Conservation (phyloP, 1,284 basidiomycete species). For the Ustilago crameri region DNA sequence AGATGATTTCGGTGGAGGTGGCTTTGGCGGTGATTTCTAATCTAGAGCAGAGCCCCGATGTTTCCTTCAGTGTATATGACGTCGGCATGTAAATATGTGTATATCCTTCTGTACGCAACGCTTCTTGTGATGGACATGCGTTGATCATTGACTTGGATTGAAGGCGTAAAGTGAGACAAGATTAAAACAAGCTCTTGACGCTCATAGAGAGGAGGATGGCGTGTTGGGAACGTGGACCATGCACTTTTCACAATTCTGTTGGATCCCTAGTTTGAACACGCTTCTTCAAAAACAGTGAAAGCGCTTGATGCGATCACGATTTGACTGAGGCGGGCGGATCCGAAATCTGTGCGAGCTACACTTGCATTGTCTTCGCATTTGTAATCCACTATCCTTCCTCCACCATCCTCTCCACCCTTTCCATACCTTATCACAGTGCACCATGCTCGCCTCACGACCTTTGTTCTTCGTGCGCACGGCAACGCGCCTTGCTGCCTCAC, state of each 20-base stretch:
- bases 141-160: no score
- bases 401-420: background rate
- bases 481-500: conserved; percentile 26
- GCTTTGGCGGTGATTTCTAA: conserved; percentile 35
- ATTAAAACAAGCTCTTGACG: no score
- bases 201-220: no score
- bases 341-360: conserved; percentile 1
- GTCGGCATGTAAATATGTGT: background rate
- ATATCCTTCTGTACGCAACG: no score
- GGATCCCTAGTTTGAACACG: no score
- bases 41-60: no score
- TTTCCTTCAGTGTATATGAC: background rate
- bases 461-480: conserved; percentile 1
- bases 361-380: background rate
- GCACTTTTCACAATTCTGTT: no score
- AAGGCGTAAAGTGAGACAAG: no score
- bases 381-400: background rate
- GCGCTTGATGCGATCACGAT: conserved; percentile 9
- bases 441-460: conserved; percentile 1
- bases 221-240: no score
- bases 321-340: conserved; percentile 1
- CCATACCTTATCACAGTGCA: no score
- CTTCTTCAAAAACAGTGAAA: no score
- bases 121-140: no score
- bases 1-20: conserved; percentile 45